Conservation (phyloP, 345 rosid species). For the Acer yangbiense region DNA sequence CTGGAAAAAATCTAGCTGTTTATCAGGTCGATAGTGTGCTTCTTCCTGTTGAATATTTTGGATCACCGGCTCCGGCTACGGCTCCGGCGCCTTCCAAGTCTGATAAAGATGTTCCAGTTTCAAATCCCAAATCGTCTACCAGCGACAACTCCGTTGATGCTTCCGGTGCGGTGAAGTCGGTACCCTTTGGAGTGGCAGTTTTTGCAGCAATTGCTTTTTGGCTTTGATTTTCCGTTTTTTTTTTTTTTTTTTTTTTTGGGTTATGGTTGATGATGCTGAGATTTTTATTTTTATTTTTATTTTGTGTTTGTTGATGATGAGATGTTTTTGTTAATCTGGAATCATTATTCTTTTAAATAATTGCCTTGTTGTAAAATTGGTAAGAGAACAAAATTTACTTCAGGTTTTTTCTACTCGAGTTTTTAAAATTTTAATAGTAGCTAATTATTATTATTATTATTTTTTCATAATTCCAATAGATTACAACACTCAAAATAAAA, state of each 20-base stretch:
- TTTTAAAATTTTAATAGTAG: too few species aligned
- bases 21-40: slow-evolving; percentile 83
- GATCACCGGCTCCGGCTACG: slow-evolving; percentile 66
- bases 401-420: background rate
- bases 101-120: slow-evolving; percentile 52
- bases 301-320: slow-evolving; percentile 10
- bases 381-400: background rate
- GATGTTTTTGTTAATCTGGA: slow-evolving; percentile 21
- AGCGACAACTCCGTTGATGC: slow-evolving; percentile 41
- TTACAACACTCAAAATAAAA: too few species aligned
- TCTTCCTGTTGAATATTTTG: slow-evolving; percentile 65
- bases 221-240: slow-evolving; percentile 23
- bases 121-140: slow-evolving; percentile 49
- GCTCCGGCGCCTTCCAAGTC: slow-evolving; percentile 58
- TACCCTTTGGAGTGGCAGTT: slow-evolving; percentile 26
- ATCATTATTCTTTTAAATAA: slow-evolving; percentile 26
- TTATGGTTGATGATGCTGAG: slow-evolving; percentile 11
- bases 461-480: too few species aligned
- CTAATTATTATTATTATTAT: too few species aligned
- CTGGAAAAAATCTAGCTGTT: slow-evolving; percentile 60
- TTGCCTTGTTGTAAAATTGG: background rate
- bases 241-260: slow-evolving; percentile 4
- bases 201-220: slow-evolving; percentile 36
- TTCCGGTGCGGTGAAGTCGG: slow-evolving; percentile 38
- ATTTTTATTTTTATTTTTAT: background rate